Percentiles rank a stretch among this genome's conserved stretches.
Evolutionary conservation across 768 basidiomycete species (phyloP).

Genomic region (Leccinum obscurum): DNA sequence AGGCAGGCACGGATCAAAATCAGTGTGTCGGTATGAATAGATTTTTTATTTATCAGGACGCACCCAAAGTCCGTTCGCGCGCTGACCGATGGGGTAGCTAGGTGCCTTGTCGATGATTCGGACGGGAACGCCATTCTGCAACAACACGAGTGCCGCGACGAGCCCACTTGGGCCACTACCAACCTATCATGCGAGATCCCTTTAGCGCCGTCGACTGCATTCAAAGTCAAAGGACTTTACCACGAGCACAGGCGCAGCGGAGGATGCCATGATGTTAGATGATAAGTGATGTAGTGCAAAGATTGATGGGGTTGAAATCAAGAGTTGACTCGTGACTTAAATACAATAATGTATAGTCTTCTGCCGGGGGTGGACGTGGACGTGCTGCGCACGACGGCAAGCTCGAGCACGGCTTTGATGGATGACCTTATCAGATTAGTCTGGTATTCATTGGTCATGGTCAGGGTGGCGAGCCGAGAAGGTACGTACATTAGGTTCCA

Average conservation of each 20-base stretch:
- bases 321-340: no score
- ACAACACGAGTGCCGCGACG: conserved; percentile 34
- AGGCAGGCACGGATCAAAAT: background rate
- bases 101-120: conserved; percentile 52
- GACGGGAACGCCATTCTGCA: conserved; percentile 48
- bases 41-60: conserved; percentile 1
- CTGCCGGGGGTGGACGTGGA: no score
- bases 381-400: no score
- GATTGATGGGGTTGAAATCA: background rate
- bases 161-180: conserved; percentile 37
- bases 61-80: conserved; percentile 42
- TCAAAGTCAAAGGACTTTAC: conserved; percentile 4
- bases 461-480: no score
- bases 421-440: no score
- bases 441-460: no score
- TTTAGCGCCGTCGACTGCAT: background rate
- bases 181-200: conserved; percentile 11
- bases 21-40: background rate
- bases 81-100: conserved; percentile 36
- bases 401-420: no score
- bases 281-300: background rate
- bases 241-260: conserved; percentile 22
- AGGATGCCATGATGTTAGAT: conserved; percentile 8
- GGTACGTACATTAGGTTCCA: no score
- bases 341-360: no score